Evolutionary conservation across 164 flowering plant species (phyloP), one percentile per base, ranked within the genome.

Genomic region (Tetrastigma voinierianum): DNA sequence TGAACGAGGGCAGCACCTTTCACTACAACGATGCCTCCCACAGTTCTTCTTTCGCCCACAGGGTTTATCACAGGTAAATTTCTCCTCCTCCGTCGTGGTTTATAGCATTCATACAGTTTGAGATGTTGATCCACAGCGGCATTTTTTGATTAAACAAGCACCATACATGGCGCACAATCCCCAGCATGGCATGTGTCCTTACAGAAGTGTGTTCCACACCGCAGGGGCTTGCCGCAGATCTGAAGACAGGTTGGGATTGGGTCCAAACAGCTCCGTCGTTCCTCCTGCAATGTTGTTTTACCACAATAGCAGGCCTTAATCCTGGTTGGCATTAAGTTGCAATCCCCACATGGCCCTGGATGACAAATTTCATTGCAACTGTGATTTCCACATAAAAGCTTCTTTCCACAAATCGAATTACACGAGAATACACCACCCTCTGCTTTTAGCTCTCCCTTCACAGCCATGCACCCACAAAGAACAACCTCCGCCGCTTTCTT

Each of bases 11-110:
- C 99, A 95, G 69, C 98, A 95, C 16, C 90, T 80, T 74, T 95
- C 99, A 70, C 87, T 95, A 78, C 99, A 95, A 10, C 99, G 77
- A 47, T 95, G 99, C 77, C 97, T 89, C 23, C 99, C 99, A 76
- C 99, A 95, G 65, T 72, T 92, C 85, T 95, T 95, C 82, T 95
- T 95, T 64, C 68, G 71, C 51, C 95, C 96, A 76, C 99, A 95
- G 45, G 90, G 76, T 67, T 80, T 93, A 15, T 87, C 97, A 68
- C 99, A 92, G 8, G 84, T 61, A 60, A 88, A 90, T 9, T 45
- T 75, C 58, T 80, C 89, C 40, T 66, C 83, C 24, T 52, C 65
- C 21, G 65, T 60, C 43, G 91, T 86, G 92, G 24, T 75, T 61
- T 84, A 70, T 71, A 83, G 77, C 99, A 95, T 67, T 93, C 94